Base-by-base conservation (phyloP, 2,329 filamentous ascomycete genomes). In the Fusarium mangiferae region DNA sequence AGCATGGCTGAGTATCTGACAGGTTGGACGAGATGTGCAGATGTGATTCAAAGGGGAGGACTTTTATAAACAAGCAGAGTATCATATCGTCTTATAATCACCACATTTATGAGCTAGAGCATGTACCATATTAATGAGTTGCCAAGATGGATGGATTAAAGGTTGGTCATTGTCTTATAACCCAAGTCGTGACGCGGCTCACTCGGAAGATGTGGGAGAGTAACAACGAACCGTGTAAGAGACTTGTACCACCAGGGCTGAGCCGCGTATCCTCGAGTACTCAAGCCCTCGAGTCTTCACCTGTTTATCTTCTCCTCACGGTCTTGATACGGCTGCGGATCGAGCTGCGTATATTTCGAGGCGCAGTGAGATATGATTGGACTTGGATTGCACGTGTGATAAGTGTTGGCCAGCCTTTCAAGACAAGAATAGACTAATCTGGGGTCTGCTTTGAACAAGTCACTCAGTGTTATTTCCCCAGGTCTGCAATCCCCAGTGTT, bases 351-450 rank as follows among this genome's bases (percentile, higher is more conserved):
- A 57, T 45, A 62, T 68, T 57, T 61, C 42, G 73, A 63, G 73
- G 73, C 73, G 73, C 73, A 75, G 67, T 41, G 28, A 26, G 24
- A 33, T 30, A 51, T 59, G 65, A 73, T 70, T 73, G 70, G 60
- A 36, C 36, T 39, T 26, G 30, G 20, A 36, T 44, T 57, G 52
- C 72, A 74, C 58, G 72, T 70, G 69, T 28, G 55, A 45, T 24
- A 38, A 42, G 28, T 41, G 62, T 68, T 74, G 70, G 73, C 55
- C 56, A 69, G 71, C 65, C 39, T 44, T 46, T 46, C 11, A 18
- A 33, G 33, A 64, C 49, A 24, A 41, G 17, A 44, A 52, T 46
- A 35, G 35, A 48, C 18, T 24, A 52, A 42, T 28, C 22, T 66
- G 59, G 39, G 60, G 56, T 39, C 38, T 24, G 54, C 45, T 63